Evolutionary conservation across 805 yeast species (phyloP), one percentile per base, ranked within the genome.

Genomic region (Lachancea nothofagi): DNA sequence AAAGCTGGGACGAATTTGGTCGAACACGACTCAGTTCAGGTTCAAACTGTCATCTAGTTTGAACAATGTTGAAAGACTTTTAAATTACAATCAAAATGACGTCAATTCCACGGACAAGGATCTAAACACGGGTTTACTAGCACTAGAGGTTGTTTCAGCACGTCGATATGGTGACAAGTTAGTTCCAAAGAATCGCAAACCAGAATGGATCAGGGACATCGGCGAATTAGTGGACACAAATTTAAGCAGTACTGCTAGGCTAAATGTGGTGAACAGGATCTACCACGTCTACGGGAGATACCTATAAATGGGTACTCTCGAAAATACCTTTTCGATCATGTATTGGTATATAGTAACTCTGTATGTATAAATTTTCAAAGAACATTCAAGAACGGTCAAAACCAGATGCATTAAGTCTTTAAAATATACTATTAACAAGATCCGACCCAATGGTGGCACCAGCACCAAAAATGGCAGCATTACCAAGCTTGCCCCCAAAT

Each of bases 391-490:
- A 14, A 28, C 4, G 17, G 19, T 21, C 25, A 25, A 28, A n/a
- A 3, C 13, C 19, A 19, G 4, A 14, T 14, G 6, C 5, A 12
- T 6, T 18, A 12, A 3, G 36, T 12, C n/a, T 12, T 57, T 64
- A 78, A 51, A 82, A 78, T 44, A 85, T 81, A 30, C 84, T 72
- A 54, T 83, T 78, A 29, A 89, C 85, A 37, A 90, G 52, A 53
- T 83, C 87, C 32, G 85, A 73, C 55, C 97, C 97, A 40, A 89
- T 70, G 1, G 96, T 81, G 28, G 97, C 95, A 69, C 97, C 97
- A 7, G 95, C 96, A 63, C 97, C 97, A 49, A 87, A 90, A 35
- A 89, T 77, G 25, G 94, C 89, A n/a, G 97, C 94, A 50, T 87
- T 78, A 44, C 95, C 96, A 43, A 89, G 66, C 62, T 85, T 82